Evolutionary conservation across 805 yeast species (phyloP), one percentile per base, ranked within the genome.

Genomic region (Yamadazyma akitaensis): DNA sequence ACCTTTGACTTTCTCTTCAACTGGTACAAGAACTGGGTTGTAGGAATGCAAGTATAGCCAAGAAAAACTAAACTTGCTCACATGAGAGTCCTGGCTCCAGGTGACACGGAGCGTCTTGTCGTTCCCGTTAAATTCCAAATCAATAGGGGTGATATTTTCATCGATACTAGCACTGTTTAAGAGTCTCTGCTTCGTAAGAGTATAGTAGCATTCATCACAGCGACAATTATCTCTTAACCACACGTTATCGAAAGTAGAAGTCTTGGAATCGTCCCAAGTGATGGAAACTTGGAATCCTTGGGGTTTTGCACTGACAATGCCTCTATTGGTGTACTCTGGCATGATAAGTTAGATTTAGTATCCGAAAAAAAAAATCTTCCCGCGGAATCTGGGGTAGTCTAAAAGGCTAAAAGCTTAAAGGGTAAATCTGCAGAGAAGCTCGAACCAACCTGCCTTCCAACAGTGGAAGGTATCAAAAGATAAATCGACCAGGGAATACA

Each of bases 151-250:
- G 40, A 68, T 65, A 16, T 62, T 62, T 30, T 54, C 60, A 43
- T 65, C 58, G 39, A 75, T 72, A 26, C 61, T 59, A 53, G 79
- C 79, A 12, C 85, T 76, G 54, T 82, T 77, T 40, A 79, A 68
- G 19, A 82, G 62, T 42, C 88, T 63, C 61, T 83, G 88, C 54
- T 77, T 79, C 30, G 88, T 83, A 40, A 64, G 56, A 2, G 72
- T 63, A 56, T 76, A 81, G 61, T 71, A 80, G 60, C 86, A 81
- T 25, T 68, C 52, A 10, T 64, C 61, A 51, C 86, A 82, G 50
- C 75, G 84, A 53, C 88, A 83, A 54, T 76, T 73, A 60, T 83
- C 88, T 40, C 88, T 67, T 16, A 83, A 67, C 88, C 88, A 83
- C 39, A 83, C 70, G 57, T 75, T 59, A 56, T 79, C 81, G 48